These are phyloP conservation scores for Mortierella claussenii DNA, from an alignment of 192 early-diverging fungal genomes.

Conservation along the genomic window DNA sequence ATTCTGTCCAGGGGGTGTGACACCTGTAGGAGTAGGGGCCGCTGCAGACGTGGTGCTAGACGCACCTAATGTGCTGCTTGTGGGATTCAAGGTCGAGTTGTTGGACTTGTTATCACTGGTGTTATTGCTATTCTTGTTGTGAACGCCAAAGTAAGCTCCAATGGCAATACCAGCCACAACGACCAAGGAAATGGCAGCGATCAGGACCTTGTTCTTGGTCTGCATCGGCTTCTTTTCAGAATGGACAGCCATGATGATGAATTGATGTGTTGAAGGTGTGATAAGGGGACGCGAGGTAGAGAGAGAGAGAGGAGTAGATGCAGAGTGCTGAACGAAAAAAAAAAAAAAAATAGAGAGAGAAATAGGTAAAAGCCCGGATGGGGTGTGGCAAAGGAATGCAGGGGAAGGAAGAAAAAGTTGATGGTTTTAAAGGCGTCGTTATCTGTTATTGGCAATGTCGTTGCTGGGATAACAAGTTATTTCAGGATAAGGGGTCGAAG, in stretches of 20 bases:
- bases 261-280: neutral
- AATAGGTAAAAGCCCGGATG: no score
- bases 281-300: neutral
- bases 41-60: neutral
- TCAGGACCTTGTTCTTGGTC: slow-evolving; percentile 56
- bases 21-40: slow-evolving; percentile 3
- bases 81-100: neutral
- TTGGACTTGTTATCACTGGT: slow-evolving; percentile 8
- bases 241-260: slow-evolving; percentile 18
- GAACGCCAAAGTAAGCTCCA: slow-evolving; percentile 46
- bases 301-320: no score
- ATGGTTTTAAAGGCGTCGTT: neutral
- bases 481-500: neutral
- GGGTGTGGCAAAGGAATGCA: neutral
- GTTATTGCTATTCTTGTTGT: slow-evolving; percentile 28
- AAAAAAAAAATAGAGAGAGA: no score
- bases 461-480: no score
- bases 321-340: no score
- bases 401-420: neutral
- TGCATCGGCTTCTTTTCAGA: slow-evolving; percentile 51
- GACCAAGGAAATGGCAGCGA: slow-evolving; percentile 22
- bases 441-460: no score
- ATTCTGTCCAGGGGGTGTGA: slow-evolving; percentile 8
- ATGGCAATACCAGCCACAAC: slow-evolving; percentile 38
- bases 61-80: slow-evolving; percentile 1